Evolutionary conservation across 805 yeast species (phyloP).

Genomic region (Metschnikowia santaceciliae): DNA sequence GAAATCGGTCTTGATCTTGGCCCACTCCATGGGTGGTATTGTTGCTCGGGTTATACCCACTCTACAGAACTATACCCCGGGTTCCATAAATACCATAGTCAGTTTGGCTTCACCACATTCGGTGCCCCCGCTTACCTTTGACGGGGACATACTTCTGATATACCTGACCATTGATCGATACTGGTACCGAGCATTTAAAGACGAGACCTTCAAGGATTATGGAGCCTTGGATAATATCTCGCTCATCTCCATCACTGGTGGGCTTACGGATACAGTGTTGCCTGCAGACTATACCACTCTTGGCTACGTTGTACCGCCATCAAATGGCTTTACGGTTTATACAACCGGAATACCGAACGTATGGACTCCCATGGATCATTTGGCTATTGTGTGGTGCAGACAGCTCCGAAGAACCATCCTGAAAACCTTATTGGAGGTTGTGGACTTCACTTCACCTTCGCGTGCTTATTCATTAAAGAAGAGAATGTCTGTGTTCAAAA

Average conservation of each 20-base stretch:
- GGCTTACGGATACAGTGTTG: constrained; percentile 67
- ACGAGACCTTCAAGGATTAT: constrained; percentile 14
- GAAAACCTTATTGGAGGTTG: constrained; percentile 53
- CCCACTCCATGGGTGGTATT: constrained; percentile 97
- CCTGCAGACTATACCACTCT: constrained; percentile 89
- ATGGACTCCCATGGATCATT: constrained; percentile 92
- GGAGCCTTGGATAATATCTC: constrained; percentile 54
- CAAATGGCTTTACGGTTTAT: constrained; percentile 77
- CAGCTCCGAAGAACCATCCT: constrained; percentile 70
- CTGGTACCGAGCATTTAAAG: constrained; percentile 65
- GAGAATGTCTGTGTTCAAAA: constrained; percentile 58
- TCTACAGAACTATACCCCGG: constrained; percentile 65
- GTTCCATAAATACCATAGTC: constrained; percentile 75
- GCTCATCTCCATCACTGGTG: constrained; percentile 86
- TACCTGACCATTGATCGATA: constrained; percentile 72
- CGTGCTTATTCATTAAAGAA: constrained; percentile 50
- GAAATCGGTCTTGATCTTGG: constrained; percentile 70
- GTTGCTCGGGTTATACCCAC: constrained; percentile 85
- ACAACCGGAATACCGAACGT: constrained; percentile 86
- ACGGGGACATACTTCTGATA: constrained; percentile 74
- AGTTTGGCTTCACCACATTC: constrained; percentile 92
- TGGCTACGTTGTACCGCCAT: constrained; percentile 63
- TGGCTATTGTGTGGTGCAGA: constrained; percentile 95
- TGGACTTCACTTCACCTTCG: constrained; percentile 43
- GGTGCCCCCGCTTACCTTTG: constrained; percentile 89